phyloP scores from a whole-genome alignment of 2,329 filamentous ascomycete genomes.

The Juglanconis sp. region DNA sequence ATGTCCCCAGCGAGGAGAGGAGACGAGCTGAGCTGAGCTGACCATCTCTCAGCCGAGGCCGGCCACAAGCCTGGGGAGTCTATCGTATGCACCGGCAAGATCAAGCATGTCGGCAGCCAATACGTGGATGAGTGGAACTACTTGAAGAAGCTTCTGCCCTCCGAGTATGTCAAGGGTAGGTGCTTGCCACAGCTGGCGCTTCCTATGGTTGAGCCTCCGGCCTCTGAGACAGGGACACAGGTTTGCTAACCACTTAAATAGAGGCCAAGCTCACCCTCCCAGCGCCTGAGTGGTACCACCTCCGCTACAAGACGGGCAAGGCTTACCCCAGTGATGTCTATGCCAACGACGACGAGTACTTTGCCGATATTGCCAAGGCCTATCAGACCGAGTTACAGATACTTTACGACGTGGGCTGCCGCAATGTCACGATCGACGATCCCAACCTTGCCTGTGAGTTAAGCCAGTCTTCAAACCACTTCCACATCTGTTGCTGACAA shows the following conservation, averaged over 20 bases:
- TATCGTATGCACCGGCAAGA: conserved; percentile 44
- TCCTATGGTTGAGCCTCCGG: not conserved
- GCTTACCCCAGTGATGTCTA: conserved; percentile 49
- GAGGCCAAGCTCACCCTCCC: conserved; percentile 64
- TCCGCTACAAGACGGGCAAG: conserved; percentile 45
- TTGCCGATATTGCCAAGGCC: conserved; percentile 48
- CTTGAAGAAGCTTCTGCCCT: conserved; percentile 46
- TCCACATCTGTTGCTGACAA: not conserved
- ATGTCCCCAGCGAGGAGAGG: not conserved
- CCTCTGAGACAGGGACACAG: not conserved
- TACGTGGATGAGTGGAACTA: conserved; percentile 41
- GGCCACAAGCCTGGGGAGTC: conserved; percentile 46
- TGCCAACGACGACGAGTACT: conserved; percentile 45
- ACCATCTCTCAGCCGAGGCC: conserved; percentile 32
- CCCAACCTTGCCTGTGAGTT: conserved; percentile 50
- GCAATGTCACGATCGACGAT: conserved; percentile 58
- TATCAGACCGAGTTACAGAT: conserved; percentile 46
- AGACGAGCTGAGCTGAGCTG: not conserved
- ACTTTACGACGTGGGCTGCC: conserved; percentile 46
- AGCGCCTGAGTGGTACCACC: conserved; percentile 62
- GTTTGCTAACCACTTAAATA: not conserved
- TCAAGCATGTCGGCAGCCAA: conserved; percentile 42
- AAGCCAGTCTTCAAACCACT: no score
- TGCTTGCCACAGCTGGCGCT: not conserved
- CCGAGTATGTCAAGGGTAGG: conserved; percentile 50